Evolutionary conservation across 768 basidiomycete genomes (phyloP).

Genomic region (Tylopilus plumbeoviolaceoides): DNA sequence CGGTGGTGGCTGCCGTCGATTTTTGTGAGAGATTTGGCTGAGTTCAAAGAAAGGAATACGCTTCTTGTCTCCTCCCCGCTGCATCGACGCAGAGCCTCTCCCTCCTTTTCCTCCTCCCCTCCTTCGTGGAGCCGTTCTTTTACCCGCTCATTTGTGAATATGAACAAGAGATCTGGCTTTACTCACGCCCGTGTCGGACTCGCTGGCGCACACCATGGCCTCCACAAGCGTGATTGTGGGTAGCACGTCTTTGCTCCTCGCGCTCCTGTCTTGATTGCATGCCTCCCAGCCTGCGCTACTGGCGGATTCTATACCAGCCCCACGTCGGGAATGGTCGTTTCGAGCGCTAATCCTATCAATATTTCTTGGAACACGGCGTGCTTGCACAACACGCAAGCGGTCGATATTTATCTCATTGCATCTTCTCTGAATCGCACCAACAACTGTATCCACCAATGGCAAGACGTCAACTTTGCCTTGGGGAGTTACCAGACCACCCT

Average conservation of each 20-base stretch:
- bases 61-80: slow-evolving; percentile 6
- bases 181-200: slow-evolving; percentile 22
- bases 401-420: slow-evolving; percentile 70
- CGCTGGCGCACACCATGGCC: slow-evolving; percentile 16
- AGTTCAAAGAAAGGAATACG: slow-evolving; percentile 19
- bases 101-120: slow-evolving; percentile 21
- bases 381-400: slow-evolving; percentile 36
- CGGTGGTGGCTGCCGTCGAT: no score
- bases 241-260: neutral
- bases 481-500: slow-evolving; percentile 51
- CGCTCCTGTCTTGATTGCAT: neutral
- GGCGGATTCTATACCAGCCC: slow-evolving; percentile 65
- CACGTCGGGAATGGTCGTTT: slow-evolving; percentile 41
- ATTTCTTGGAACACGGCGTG: slow-evolving; percentile 68
- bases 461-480: slow-evolving; percentile 41
- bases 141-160: slow-evolving; percentile 7
- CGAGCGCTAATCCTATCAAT: slow-evolving; percentile 45
- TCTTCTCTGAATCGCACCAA: slow-evolving; percentile 32
- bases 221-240: slow-evolving; percentile 27
- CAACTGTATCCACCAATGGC: slow-evolving; percentile 56
- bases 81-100: neutral
- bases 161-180: slow-evolving; percentile 29
- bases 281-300: slow-evolving; percentile 41
- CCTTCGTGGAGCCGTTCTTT: slow-evolving; percentile 30
- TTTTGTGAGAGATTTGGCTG: slow-evolving; percentile 7